Conservation (phyloP, 2,329 filamentous ascomycete genomes). For the Endothia cerciana region DNA sequence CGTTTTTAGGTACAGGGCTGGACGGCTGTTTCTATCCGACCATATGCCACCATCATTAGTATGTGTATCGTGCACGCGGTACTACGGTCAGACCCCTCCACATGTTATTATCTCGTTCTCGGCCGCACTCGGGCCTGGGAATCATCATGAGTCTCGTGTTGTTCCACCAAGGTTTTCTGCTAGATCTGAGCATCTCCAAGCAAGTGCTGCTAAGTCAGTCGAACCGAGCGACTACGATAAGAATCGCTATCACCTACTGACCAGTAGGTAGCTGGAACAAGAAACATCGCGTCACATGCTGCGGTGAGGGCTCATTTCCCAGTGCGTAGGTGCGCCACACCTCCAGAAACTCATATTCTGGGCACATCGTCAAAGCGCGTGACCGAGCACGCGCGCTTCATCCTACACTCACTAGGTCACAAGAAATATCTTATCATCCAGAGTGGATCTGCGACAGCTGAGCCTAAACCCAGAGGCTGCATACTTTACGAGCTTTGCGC, state of each 20-base stretch:
- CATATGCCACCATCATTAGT: background rate
- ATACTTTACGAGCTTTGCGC: background rate
- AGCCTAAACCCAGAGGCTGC: background rate
- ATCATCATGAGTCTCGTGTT: background rate
- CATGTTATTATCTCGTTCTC: background rate
- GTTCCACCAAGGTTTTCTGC: background rate
- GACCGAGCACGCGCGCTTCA: background rate
- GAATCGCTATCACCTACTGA: background rate
- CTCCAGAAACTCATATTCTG: constrained; percentile 1
- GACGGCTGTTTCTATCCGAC: background rate
- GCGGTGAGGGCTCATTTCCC: background rate
- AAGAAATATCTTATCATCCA: background rate
- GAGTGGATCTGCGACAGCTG: no score
- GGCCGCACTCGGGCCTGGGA: no score
- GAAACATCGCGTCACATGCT: background rate
- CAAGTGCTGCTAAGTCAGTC: background rate
- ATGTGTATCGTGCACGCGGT: background rate
- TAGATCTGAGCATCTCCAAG: background rate
- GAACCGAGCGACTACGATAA: background rate
- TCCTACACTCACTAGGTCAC: background rate
- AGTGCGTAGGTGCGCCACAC: background rate
- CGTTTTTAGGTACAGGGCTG: background rate
- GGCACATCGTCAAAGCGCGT: background rate
- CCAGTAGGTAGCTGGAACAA: background rate
- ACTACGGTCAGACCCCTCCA: background rate